Evolutionary conservation across 345 rosid genomes (phyloP).

Genomic region (Gossypium arboreum): DNA sequence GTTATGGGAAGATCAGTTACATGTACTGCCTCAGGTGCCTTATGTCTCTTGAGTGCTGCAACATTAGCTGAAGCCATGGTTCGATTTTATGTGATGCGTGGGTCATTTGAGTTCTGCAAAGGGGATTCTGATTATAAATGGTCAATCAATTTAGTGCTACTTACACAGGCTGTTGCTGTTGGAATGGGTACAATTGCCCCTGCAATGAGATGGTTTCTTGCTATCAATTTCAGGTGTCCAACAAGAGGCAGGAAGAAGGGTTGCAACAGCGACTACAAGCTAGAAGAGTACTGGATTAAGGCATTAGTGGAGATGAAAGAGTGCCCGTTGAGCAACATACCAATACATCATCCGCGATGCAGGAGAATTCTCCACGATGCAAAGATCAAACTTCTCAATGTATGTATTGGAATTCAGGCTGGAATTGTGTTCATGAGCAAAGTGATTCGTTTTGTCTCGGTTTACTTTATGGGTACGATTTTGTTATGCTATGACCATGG

Average conservation of each 20-base stretch:
- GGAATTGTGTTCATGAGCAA: constrained; percentile 69
- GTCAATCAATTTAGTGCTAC: constrained; percentile 53
- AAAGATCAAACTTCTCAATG: constrained; percentile 34
- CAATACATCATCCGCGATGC: constrained; percentile 31
- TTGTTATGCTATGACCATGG: constrained; percentile 26
- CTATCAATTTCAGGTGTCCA: constrained; percentile 72
- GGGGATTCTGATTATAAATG: constrained; percentile 84
- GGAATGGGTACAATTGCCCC: constrained; percentile 68
- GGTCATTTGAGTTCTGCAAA: constrained; percentile 50
- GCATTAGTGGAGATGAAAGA: constrained; percentile 60
- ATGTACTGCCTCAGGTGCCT: constrained; percentile 73
- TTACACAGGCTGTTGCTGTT: constrained; percentile 58
- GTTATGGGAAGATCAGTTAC: constrained; percentile 79
- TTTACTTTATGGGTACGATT: constrained; percentile 40
- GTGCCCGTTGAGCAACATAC: constrained; percentile 36
- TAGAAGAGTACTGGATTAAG: constrained; percentile 70
- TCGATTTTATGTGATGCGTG: constrained; percentile 51
- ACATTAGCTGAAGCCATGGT: constrained; percentile 64
- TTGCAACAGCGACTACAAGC: constrained; percentile 31
- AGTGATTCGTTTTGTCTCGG: constrained; percentile 45
- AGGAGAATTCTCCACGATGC: constrained; percentile 42
- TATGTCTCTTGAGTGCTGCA: constrained; percentile 57
- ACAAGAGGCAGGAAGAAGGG: constrained; percentile 30
- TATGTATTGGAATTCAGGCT: constrained; percentile 48
- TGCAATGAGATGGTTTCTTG: constrained; percentile 65